Evolutionary conservation across 73 alveolate species (phyloP), one percentile per base, ranked within the genome.

Genomic region (Stentor coeruleus): DNA sequence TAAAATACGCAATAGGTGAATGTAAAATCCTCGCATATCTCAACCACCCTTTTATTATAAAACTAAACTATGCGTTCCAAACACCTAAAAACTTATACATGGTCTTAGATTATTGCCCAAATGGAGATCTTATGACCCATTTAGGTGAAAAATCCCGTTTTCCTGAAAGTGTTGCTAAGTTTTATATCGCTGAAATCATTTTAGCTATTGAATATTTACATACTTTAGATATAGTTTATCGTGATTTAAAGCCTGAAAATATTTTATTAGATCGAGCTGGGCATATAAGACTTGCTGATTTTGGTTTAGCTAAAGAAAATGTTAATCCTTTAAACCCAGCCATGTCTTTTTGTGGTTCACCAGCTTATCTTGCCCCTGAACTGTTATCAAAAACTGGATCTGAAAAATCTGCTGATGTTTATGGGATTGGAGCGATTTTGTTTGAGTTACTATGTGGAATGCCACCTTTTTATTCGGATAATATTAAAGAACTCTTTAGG

Each of bases 351-450:
- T 97, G 99, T 82, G 99, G 99, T 15, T 92, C 98, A 14, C 96
- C 96, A 31, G 99, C 99, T 49, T 97, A 97, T 85, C 90, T 97
- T 58, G 98, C 99, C 3, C 99, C 99, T 42, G 99, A 97, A 87
- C 79, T 66, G 2, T 35, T 75, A 6, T 20, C 40, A 1, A 66
- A 66, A 2, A 66, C 79, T 26, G 93, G 11, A 85, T 88, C 15
- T 83, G 88, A 26, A 74, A 60, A 30, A 66, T 74, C 88, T 2
- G 92, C 90, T 2, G 97, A 91, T 84, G 81, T 85, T 39, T 91
- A 89, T 59, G 85, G 91, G 39, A 81, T 89, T 3, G 97, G 97
- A 0, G 91, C 91, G n/a, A 76, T 91, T 3, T 85, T 91, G 31
- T 91, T 89, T 74, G 97, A 91, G 57, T 74, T 91, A 85, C 91